A percentile compares a stretch with the other conserved stretches of the same genome.
These are phyloP conservation scores for Penicillium corylophilum DNA, from an alignment of 2,329 filamentous ascomycete genomes.

Conservation along the genomic window DNA sequence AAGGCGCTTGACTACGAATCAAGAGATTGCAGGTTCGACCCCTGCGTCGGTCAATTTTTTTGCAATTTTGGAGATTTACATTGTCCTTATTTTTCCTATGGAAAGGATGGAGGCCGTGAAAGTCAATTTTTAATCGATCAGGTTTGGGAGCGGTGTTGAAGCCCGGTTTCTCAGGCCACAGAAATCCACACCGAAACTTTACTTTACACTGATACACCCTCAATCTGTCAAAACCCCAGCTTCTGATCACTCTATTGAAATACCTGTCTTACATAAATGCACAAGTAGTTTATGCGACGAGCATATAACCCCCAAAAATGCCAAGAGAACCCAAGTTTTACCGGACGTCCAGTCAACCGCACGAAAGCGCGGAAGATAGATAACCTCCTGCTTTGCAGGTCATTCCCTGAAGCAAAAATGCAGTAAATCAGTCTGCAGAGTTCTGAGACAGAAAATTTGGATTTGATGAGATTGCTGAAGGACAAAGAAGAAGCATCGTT, in stretches of 20 bases:
- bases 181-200: not conserved
- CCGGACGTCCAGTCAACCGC: not conserved
- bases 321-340: not conserved
- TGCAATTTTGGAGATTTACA: not conserved
- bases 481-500: not conserved
- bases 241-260: not conserved
- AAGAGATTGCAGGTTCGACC: conserved; percentile 52
- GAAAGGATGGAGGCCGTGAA: too few relatives aligned
- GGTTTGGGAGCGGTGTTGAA: not conserved
- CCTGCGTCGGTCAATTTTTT: conserved; percentile 39
- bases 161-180: not conserved
- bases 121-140: not conserved
- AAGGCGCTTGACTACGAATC: conserved; percentile 55
- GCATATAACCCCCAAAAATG: not conserved
- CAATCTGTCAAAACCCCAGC: not conserved
- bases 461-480: not conserved
- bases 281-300: not conserved
- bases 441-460: not conserved
- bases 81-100: too few relatives aligned
- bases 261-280: not conserved
- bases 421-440: not conserved
- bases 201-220: not conserved
- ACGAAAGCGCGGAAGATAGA: not conserved
- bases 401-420: not conserved
- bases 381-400: not conserved